Base-by-base conservation (phyloP, 108 stramenopile species). In the Fragilaria radians region DNA sequence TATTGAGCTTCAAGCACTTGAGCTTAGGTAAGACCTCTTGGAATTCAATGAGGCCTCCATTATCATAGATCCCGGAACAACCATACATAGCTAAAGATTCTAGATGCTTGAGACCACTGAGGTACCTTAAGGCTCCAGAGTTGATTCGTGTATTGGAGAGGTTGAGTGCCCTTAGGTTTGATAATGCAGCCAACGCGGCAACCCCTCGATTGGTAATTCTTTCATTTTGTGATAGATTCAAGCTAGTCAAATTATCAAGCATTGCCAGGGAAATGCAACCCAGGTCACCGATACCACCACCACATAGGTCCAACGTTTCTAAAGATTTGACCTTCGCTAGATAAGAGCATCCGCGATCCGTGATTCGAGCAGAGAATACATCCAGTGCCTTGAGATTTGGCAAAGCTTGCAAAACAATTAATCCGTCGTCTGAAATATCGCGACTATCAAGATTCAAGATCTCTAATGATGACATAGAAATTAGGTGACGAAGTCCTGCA, bases 191-290 rank as follows among this genome's bases (percentile, higher is more conserved):
- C 27, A 92, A 57, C 26, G 80, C 60, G 24, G 83, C 80, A 3
- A 85, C 87, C 17, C 91, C 91, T 1, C 81, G 76, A 59, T 92
- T 87, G 1, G 87, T 85, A 31, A 92, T 92, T 23, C 78, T 62
- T 52, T 85, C 83, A 52, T 92, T 92, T 57, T 92, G 87, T 21
- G 91, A 84, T 18, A 92, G 64, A 54, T 92, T 92, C 22, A 92
- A 59, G 48, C 63, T 64, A 23, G 74, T 61, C 56, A 92, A 66
- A 51, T 86, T 86, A 11, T 80, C 69, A 7, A 92, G 61, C 3
- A 66, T 73, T 9, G 91, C 83, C 36, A 89, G 52, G 31, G 72
- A 67, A 25, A 79, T 59, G 70, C 91, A 93, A 0, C 91, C 87
- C 19, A 72, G 47, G 61, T 92, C 91, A 17, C 82, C 74, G 1